Conservation (phyloP, 73 alveolate species). For the Paramecium caudatum region DNA sequence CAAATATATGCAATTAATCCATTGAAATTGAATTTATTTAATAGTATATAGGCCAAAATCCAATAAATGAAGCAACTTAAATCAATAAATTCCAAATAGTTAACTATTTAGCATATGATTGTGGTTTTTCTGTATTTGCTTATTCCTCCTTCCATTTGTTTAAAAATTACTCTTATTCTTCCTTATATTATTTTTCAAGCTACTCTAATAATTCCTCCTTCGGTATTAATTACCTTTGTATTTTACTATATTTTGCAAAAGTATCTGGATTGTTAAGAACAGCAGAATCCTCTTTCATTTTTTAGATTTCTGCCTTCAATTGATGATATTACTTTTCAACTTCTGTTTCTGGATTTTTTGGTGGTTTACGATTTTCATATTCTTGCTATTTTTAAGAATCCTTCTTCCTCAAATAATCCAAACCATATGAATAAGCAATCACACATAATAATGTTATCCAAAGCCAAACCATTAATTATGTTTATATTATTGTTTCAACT, state of each 20-base stretch:
- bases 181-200: not conserved
- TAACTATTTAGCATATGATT: not conserved
- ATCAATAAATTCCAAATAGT: not conserved
- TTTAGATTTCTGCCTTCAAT: not conserved
- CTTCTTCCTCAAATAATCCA: not conserved
- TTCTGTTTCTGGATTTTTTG: not conserved
- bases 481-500: not conserved
- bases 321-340: not conserved
- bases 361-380: not conserved
- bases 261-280: slow-evolving; percentile 12
- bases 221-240: slow-evolving; percentile 27
- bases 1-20: not conserved
- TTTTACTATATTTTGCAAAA: slow-evolving; percentile 35
- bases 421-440: not conserved
- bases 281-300: slow-evolving; percentile 29
- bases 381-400: not conserved
- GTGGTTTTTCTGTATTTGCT: not conserved
- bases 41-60: slow-evolving; percentile 17
- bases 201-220: not conserved
- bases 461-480: not conserved
- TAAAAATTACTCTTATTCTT: not conserved
- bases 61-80: not conserved
- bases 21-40: not conserved
- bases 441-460: not conserved
- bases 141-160: slow-evolving; percentile 5